Evolutionary conservation across 768 basidiomycete species (phyloP), one percentile per base, ranked within the genome.

Genomic region (Leucosporidium creatinivorum): DNA sequence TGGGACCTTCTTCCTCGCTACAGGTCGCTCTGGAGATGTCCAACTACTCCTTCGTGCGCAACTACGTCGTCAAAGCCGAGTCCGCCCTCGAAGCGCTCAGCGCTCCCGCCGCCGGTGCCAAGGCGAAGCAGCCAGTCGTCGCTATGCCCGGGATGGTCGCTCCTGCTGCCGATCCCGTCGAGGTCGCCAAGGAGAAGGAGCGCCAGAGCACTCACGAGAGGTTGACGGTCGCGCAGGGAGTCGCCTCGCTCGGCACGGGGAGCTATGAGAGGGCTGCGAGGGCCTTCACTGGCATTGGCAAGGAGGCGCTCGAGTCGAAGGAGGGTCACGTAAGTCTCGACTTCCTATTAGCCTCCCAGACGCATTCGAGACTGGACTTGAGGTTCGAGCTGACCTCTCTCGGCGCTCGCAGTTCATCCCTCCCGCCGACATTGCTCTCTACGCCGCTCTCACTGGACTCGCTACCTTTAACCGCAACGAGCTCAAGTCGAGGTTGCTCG

Each of bases 11-110:
- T 56, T 15, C 10, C 6, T 3, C 6, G 3, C 8, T 33, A 28
- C 74, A 91, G 90, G 83, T 93, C 48, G 83, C 92, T 50, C 83
- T 93, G 68, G 90, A 93, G 79, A 88, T 91, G 78, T 82, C 85
- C 67, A 91, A 89, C 77, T 93, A 92, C 77, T 80, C 88, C 3
- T 89, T 92, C 74, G 83, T 96, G 47, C 83, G 88, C 12, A 92
- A 89, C n/a, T 93, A 96, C 76, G 86, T 96, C 33, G 91, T 88
- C 84, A 96, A 96, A 79, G 91, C 92, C n/a, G 93, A 96, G 68
- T 87, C 90, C 0, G 89, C 91, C 0, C 81, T 96, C 30, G 92
- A 94, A 50, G 84, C 85, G 44, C 30, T 70, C 9, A 56, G 30
- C 44, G 63, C 67, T 10, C 44, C 65, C 21, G 25, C 51, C 23